Percentiles rank a stretch among this genome's conserved stretches.
These are phyloP conservation scores for Omphalea diandra DNA, from an alignment of 441 rosid genomes.

Conservation along the genomic window DNA sequence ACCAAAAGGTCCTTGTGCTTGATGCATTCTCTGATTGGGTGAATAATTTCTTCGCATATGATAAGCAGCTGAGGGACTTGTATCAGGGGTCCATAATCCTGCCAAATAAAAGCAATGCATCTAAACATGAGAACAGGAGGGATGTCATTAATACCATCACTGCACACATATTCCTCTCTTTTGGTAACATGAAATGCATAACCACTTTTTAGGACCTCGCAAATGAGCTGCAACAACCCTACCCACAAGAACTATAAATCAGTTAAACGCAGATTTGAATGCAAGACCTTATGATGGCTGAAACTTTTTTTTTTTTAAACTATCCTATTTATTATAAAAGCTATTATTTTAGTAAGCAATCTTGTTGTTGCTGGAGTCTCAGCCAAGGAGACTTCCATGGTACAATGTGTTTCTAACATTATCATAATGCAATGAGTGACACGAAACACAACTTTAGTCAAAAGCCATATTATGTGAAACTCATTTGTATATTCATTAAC, in stretches of 20 bases:
- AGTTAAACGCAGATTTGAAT: background rate
- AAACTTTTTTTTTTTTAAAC: too few relatives aligned
- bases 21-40: constrained; percentile 38
- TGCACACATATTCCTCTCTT: background rate
- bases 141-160: background rate
- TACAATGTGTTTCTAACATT: background rate
- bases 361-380: background rate
- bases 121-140: background rate
- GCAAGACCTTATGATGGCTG: too few relatives aligned
- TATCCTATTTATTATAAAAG: too few relatives aligned
- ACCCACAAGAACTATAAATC: background rate
- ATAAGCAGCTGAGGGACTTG: constrained; percentile 30
- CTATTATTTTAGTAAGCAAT: too few relatives aligned
- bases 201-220: background rate
- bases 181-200: background rate
- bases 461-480: background rate
- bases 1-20: constrained; percentile 34
- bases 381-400: background rate
- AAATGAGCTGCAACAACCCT: background rate
- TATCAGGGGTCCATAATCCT: constrained; percentile 38
- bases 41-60: constrained; percentile 36
- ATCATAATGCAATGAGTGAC: background rate
- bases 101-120: constrained; percentile 24
- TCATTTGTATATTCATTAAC: background rate
- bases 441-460: background rate